Base-by-base conservation (phyloP, 108 stramenopile genomes). In the Nitzschia sp. region DNA sequence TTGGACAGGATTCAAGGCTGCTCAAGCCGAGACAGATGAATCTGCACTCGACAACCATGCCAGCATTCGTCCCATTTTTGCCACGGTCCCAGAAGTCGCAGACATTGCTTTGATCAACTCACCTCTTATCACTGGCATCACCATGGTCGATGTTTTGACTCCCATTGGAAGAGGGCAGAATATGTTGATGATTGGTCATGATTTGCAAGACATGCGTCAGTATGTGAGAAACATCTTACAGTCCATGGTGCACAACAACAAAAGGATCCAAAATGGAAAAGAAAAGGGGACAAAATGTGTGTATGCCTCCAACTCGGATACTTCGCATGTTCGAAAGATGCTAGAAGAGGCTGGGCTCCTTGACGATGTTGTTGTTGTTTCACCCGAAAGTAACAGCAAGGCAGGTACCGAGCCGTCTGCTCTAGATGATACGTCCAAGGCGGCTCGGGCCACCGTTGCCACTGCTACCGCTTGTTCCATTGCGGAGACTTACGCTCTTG, bases 121-220 rank as follows among this genome's bases (percentile, higher is more conserved):
- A 22, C 93, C 93, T 3, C 25, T 94, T 41, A 65, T 94, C 38
- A 92, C 93, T 10, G 93, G 93, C 10, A 82, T 82, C 11, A 86
- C 93, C 40, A 90, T 88, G 74, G 73, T 94, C 65, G 93, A 94
- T 76, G 80, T 87, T 10, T 58, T 94, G 57, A 87, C 90, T 40
- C 93, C 93, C 6, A 88, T 94, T 65, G 93, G 93, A 34, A 86
- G 82, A 58, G 93, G 93, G 3, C 93, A 94, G 76, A 94, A 94
- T 64, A 94, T 91, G 90, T 80, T 94, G 51, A 65, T 91, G 17
- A 76, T 94, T 69, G 90, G 87, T 41, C 73, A 82, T 48, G 80
- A 86, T 43, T 59, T 81, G 15, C 62, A 80, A 8, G 76, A 75
- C 40, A 68, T 76, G 76, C 57, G 73, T 29, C 77, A 71, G 7